Conservation (phyloP, 2,329 filamentous ascomycete species). For the Thielaviopsis punctulata region DNA sequence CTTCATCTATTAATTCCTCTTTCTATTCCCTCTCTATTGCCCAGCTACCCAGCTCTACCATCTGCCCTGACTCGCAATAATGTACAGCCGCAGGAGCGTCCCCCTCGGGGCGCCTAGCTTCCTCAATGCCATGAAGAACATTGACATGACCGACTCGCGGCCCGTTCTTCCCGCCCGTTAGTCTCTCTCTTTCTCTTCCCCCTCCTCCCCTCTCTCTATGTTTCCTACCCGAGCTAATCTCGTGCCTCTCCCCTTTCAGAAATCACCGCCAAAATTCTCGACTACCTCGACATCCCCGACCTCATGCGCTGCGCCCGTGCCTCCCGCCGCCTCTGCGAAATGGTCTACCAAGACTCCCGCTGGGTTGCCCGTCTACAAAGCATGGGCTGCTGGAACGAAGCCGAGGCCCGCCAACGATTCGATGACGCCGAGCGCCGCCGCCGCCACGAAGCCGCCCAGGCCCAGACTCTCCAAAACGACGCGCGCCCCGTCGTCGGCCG, state of each 20-base stretch:
- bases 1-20: not conserved
- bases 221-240: not conserved
- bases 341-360: constrained; percentile 95
- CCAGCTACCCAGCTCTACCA: not conserved
- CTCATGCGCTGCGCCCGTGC: constrained; percentile 71
- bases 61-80: constrained; percentile 14
- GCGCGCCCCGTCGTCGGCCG: not conserved
- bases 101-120: constrained; percentile 33
- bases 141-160: constrained; percentile 64
- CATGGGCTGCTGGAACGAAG: constrained; percentile 87
- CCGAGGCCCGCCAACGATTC: constrained; percentile 62
- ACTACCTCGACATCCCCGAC: constrained; percentile 73
- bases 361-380: constrained; percentile 76
- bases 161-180: constrained; percentile 53
- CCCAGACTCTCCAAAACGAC: not conserved
- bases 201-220: not conserved
- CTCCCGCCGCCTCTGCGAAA: constrained; percentile 78
- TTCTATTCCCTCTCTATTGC: not conserved
- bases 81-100: constrained; percentile 28
- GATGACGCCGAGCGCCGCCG: constrained; percentile 45
- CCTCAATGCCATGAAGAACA: constrained; percentile 60
- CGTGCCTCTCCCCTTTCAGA: constrained; percentile 31
- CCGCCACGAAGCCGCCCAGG: constrained; percentile 12
- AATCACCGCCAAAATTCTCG: constrained; percentile 72
- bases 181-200: not conserved